Evolutionary conservation across 257 asterid genomes (phyloP).

Genomic region (Scutellaria barbata): DNA sequence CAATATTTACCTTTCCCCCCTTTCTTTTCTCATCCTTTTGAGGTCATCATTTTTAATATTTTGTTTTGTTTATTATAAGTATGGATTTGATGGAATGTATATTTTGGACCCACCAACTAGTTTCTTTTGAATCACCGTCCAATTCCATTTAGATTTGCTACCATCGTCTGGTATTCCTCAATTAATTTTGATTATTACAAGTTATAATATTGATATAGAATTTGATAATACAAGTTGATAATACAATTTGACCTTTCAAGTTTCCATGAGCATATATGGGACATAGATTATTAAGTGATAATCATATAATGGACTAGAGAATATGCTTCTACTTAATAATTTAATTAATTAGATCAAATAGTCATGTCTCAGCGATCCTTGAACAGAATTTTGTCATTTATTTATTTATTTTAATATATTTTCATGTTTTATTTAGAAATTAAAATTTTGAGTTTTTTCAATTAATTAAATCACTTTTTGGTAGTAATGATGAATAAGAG

Average conservation of each 20-base stretch:
- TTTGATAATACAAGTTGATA: background rate
- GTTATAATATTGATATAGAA: background rate
- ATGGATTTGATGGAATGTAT: slow-evolving; percentile 29
- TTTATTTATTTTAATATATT: background rate
- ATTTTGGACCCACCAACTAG: slow-evolving; percentile 20
- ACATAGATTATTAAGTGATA: background rate
- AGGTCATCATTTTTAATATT: slow-evolving; percentile 17
- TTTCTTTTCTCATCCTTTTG: background rate
- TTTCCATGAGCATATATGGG: background rate
- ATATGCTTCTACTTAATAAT: slow-evolving; percentile 5
- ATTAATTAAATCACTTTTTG: no score
- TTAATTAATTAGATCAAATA: background rate
- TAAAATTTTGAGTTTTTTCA: no score
- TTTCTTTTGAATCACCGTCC: slow-evolving; percentile 33
- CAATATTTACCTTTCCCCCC: slow-evolving; percentile 6
- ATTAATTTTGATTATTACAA: background rate
- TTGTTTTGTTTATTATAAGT: background rate
- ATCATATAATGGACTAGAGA: slow-evolving; percentile 23
- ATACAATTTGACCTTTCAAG: background rate
- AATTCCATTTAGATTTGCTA: slow-evolving; percentile 5
- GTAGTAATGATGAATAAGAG: no score
- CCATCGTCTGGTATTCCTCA: background rate
- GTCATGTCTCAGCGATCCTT: no score
- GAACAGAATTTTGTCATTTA: background rate
- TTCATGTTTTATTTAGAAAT: no score